A percentile compares a stretch with the other conserved stretches of the same genome.
These are phyloP conservation scores for Neopestalotiopsis rosae DNA, from an alignment of 2,329 filamentous ascomycete genomes.

Conservation along the genomic window DNA sequence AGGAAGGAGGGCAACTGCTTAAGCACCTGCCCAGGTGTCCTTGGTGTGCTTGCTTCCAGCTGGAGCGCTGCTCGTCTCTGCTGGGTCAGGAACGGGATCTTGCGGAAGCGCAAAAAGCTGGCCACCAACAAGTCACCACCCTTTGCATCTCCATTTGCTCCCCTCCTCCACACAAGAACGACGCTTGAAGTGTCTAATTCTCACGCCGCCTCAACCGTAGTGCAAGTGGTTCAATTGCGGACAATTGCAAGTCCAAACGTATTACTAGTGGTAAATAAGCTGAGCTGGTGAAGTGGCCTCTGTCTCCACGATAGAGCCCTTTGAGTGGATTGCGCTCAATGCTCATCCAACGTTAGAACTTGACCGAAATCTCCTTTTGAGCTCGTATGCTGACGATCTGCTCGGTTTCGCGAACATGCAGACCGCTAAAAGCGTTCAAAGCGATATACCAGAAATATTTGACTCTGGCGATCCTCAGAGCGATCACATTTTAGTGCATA, in stretches of 20 bases:
- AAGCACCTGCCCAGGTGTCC: constrained; percentile 1
- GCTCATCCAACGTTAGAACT: background rate
- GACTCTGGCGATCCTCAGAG: background rate
- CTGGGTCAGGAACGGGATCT: background rate
- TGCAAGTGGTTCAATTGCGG: background rate
- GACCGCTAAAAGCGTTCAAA: background rate
- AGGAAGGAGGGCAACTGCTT: background rate
- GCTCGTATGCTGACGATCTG: background rate
- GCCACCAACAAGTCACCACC: background rate
- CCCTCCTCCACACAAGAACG: background rate
- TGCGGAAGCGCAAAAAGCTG: background rate
- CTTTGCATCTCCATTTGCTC: background rate
- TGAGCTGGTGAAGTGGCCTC: background rate
- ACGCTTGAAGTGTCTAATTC: background rate
- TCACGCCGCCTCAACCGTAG: background rate
- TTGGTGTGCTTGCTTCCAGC: background rate
- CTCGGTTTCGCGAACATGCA: background rate
- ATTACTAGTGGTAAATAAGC: background rate
- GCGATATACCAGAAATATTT: background rate
- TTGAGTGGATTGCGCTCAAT: background rate
- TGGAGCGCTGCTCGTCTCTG: no score
- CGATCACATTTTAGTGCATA: background rate
- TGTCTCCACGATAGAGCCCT: background rate
- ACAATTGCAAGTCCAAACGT: background rate
- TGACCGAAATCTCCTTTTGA: background rate